A percentile compares a stretch with the other conserved stretches of the same genome.
phyloP scores from a whole-genome alignment of 1,139 yeast species.

The Saccharomyces pastorianus region DNA sequence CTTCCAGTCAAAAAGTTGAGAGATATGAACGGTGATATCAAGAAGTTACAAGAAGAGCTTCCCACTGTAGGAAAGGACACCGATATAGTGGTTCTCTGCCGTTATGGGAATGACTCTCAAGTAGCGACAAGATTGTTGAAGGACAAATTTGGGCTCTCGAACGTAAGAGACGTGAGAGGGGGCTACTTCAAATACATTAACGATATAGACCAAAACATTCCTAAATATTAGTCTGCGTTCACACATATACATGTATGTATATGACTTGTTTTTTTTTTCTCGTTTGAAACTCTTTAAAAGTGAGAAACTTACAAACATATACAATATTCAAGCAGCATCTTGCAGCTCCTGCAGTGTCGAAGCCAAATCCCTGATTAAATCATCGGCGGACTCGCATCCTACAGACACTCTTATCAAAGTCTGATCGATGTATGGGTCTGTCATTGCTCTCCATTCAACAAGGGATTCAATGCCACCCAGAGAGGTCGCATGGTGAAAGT shows the following conservation, averaged over 20 bases:
- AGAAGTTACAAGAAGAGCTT: conserved; percentile 15
- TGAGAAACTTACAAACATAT: neutral
- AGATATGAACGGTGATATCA: conserved; percentile 31
- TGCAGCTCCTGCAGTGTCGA: conserved; percentile 34
- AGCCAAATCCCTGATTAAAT: conserved; percentile 58
- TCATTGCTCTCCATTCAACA: conserved; percentile 82
- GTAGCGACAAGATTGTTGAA: conserved; percentile 54
- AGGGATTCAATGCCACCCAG: conserved; percentile 90
- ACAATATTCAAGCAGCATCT: conserved; percentile 3
- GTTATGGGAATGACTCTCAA: conserved; percentile 90
- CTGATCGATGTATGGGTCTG: conserved; percentile 51
- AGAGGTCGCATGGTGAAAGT: conserved; percentile 85
- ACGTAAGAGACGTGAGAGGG: conserved; percentile 65
- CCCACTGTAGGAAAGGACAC: conserved; percentile 19
- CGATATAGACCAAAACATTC: conserved; percentile 52
- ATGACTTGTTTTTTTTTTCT: neutral
- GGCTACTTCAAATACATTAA: conserved; percentile 70
- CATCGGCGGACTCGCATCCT: conserved; percentile 70
- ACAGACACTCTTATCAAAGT: conserved; percentile 63
- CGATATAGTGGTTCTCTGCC: conserved; percentile 45
- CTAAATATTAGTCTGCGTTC: conserved; percentile 45
- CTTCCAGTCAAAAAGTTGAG: conserved; percentile 50
- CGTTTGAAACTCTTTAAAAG: neutral
- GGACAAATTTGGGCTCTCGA: conserved; percentile 40
- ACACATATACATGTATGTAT: conserved; percentile 3